Base-by-base conservation (phyloP, 257 asterid genomes). In the Craterostigma plantagineum region DNA sequence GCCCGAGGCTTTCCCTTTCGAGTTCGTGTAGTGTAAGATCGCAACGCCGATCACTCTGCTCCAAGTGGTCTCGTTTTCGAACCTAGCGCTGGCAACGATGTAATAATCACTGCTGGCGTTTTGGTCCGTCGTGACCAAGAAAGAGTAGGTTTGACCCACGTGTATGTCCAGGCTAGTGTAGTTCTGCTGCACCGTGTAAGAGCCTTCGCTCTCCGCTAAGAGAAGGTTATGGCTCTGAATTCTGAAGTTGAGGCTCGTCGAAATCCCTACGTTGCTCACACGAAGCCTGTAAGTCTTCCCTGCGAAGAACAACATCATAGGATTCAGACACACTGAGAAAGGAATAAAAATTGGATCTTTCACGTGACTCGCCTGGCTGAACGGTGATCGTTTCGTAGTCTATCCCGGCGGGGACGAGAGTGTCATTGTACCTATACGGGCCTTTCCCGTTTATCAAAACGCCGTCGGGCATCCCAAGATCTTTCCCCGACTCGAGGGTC, bases 81-180 rank as follows among this genome's bases (percentile, higher is more conserved):
- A 65, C 56, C 98, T 69, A 0, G 98, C 92, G 54, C 98, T 90
- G 4, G 98, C 98, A 14, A 90, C 98, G 52, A 90, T 72, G 68
- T 90, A 90, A 52, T 83, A 90, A 54, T 90, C 98, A 16, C 79
- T 65, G 78, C 98, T 90, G 38, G 98, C 98, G 51, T 87, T 87
- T 73, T 87, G 98, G 72, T 87, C 91, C 78, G 64, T 87, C 58
- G 95, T 79, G 38, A 87, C 70, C 69, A 87, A 57, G 59, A 87
- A 87, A 1, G 93, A 73, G 75, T 78, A 87, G 0, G 97, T 52
- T 60, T 87, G 97, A 7, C 97, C 97, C 44, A 83, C 97, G 45
- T 82, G 98, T 46, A 90, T 83, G 51, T 90, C 98, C 59, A 90
- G 62, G 69, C 79, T 83, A 18, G 94, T 66, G 42, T 90, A 90